Base-by-base conservation (phyloP, 805 yeast genomes). In the Hemisphaericaspora nanyangensis region DNA sequence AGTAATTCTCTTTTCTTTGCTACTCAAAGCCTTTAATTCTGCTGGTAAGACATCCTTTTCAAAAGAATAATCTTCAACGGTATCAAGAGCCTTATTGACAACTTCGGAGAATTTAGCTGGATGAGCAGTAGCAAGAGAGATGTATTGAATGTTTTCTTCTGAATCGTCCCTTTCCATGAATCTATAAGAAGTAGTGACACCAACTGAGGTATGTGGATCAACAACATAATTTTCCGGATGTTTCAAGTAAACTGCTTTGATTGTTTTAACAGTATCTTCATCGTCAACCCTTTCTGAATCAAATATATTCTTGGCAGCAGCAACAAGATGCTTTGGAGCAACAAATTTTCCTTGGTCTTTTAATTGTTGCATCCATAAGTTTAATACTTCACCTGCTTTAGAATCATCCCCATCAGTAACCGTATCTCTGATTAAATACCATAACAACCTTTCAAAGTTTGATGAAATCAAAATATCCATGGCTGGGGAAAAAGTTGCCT, bases 31-130 rank as follows among this genome's bases (percentile, higher is more conserved):
- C 63, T 76, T 83, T 64, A 93, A 77, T 65, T 88, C 96, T 20
- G 73, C 86, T 28, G 99, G 98, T 40, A 93, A 74, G 16, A 93
- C 97, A 50, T 87, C 88, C 35, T 72, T 72, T 54, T 88, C 96
- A 56, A 93, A 93, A 4, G 89, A 79, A 67, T 93, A 93, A 16
- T 79, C 89, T 10, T 73, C 77, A 45, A 79, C 73, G 1, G 72
- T 73, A 33, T 64, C 58, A 48, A 93, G 72, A 3, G 98, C 88
- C 51, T 76, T 68, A 61, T 90, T 83, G 18, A 93, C 99, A 36
- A 96, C 99, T 47, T 88, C 97, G 18, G 96, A 86, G 56, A 93
- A 93, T 67, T 93, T 93, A 44, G 99, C 99, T 31, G 99, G 99
- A 61, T 93, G 99, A 7, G 99, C 99, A 34, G 99, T 93, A 8